Base-by-base conservation (phyloP, 2,329 filamentous ascomycete genomes). In the Massarina eburnea region DNA sequence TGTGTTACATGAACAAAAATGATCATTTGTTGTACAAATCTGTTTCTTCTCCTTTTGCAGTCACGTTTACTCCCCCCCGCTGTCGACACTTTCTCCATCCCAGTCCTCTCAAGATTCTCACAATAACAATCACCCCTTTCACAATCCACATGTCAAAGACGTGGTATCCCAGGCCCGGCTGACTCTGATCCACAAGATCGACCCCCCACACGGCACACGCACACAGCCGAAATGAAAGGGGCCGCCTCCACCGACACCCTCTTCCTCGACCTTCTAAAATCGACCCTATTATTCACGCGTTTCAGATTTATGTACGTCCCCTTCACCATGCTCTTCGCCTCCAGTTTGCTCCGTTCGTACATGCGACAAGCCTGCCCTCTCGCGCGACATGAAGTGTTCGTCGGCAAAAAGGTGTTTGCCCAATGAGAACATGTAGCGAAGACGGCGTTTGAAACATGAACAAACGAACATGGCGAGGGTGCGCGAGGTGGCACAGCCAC, bases 161-260 rank as follows among this genome's bases (percentile, higher is more conserved):
- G n/a, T 7, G 27, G 12, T 8, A 14, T 14, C 27, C 27, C 27
- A 14, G 27, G 7, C 27, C 12, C 27, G 12, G n/a, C 27, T 8
- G 27, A 30, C 27, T 30, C 4, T 12, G 24, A 26, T 26, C 12
- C 12, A 30, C 27, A 8, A 30, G 27, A 30, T 30, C 27, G 27
- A 30, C 27, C 6, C 27, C 12, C 27, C 27, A 36, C 34, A 38
- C 20, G 20, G 17, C 20, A 37, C 35, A 37, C 21, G 21, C 19
- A 37, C 26, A 24, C 15, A 29, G 29, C 38, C 38, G 38, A 40
- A 30, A 40, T 40, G 38, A 40, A 40, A 32, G 38, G 26, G 24
- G 6, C 10, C 10, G 7, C 24, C 24, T 7, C 24, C 24, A 26
- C 24, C 24, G 10, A 10, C 24, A 26, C 24, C 24, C 24, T 26